These are phyloP conservation scores for Botrytis deweyae DNA, from an alignment of 2,329 filamentous ascomycete species.

Conservation along the genomic window DNA sequence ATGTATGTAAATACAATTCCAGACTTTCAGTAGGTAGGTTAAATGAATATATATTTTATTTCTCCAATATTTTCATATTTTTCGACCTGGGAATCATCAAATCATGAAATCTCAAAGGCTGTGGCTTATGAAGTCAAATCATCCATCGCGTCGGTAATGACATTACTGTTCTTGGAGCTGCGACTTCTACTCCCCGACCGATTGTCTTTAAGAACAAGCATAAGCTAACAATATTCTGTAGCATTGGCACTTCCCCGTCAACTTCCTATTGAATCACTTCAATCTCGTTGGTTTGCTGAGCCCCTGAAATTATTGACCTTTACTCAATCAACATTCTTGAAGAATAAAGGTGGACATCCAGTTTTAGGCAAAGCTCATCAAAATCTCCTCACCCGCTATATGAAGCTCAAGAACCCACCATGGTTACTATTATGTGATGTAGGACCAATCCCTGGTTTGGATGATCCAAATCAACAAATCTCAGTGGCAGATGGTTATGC, in stretches of 20 bases:
- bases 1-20: conserved; percentile 78
- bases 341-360: conserved; percentile 60
- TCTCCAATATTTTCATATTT: background rate
- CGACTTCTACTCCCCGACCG: conserved; percentile 22
- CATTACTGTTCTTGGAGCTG: conserved; percentile 34
- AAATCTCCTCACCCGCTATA: conserved; percentile 59
- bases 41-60: conserved; percentile 34
- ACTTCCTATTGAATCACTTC: conserved; percentile 59
- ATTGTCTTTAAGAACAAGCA: background rate
- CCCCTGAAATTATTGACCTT: conserved; percentile 63
- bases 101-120: conserved; percentile 24
- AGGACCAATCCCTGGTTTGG: conserved; percentile 48
- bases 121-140: conserved; percentile 29
- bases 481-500: conserved; percentile 38
- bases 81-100: background rate
- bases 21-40: conserved; percentile 80
- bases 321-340: conserved; percentile 53
- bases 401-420: conserved; percentile 62
- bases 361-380: conserved; percentile 62
- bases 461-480: conserved; percentile 36
- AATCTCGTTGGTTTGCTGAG: conserved; percentile 68
- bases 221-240: conserved; percentile 31
- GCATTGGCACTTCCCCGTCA: conserved; percentile 55
- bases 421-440: conserved; percentile 65
- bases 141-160: conserved; percentile 35